Conservation (phyloP, 164 flowering plant genomes). For the Vitis labrusca region DNA sequence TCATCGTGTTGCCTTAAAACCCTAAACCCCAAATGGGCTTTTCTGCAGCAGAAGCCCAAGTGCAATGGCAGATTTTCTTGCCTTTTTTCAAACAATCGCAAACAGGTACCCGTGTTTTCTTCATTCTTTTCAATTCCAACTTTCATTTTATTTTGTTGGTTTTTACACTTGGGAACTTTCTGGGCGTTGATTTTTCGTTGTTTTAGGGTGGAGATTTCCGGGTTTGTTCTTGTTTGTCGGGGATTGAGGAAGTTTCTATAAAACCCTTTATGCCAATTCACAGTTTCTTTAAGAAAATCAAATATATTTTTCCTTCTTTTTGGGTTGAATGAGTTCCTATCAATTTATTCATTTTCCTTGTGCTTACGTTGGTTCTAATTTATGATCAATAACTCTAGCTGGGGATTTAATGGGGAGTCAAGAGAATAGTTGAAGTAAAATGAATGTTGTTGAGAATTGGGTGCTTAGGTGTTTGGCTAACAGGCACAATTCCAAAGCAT, state of each 20-base stretch:
- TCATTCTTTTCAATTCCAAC: not conserved
- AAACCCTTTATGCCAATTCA: not conserved
- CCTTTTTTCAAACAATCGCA: constrained; percentile 52
- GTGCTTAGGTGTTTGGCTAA: too few relatives aligned
- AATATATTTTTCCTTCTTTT: too few relatives aligned
- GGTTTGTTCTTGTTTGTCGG: not conserved
- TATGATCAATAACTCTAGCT: too few relatives aligned
- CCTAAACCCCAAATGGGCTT: constrained; percentile 20
- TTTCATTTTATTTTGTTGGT: not conserved
- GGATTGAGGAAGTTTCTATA: not conserved
- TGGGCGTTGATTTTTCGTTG: not conserved
- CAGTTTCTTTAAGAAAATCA: not conserved
- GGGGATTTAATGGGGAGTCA: too few relatives aligned
- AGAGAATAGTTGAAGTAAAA: too few relatives aligned
- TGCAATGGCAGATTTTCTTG: constrained; percentile 43
- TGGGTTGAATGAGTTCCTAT: not conserved
- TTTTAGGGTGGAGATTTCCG: too few relatives aligned
- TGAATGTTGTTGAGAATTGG: too few relatives aligned
- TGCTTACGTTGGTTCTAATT: too few relatives aligned
- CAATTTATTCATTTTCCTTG: not conserved
- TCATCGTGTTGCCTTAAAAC: not conserved
- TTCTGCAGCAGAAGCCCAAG: constrained; percentile 27
- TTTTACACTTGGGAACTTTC: not conserved
- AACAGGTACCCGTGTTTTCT: constrained; percentile 28
- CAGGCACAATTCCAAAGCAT: too few relatives aligned